Percentiles rank a stretch among this genome's conserved stretches.
Evolutionary conservation across 345 rosid species (phyloP).

Genomic region (Euphorbia tirucalli): DNA sequence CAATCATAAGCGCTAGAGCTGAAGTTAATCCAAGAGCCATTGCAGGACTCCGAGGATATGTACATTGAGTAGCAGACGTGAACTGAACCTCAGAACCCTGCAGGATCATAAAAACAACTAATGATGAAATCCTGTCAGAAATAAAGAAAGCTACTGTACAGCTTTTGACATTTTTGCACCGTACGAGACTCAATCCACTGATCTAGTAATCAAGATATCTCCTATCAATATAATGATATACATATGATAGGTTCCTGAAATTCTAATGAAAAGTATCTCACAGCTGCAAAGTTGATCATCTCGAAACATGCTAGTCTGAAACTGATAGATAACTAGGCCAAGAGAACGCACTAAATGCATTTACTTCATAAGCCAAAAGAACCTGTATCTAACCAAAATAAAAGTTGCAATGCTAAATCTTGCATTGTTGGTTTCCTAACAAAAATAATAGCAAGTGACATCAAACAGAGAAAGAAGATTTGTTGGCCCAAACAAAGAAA

Average conservation of each 20-base stretch:
- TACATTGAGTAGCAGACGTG: slow-evolving; percentile 45
- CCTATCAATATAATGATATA: too few relatives aligned
- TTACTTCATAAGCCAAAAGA: neutral
- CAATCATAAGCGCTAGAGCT: slow-evolving; percentile 57
- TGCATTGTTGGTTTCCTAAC: too few relatives aligned
- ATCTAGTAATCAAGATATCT: too few relatives aligned
- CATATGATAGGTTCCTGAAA: neutral
- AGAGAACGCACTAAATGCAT: too few relatives aligned
- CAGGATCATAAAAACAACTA: slow-evolving; percentile 15
- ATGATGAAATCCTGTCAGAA: neutral
- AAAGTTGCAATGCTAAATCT: too few relatives aligned
- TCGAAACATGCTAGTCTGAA: too few relatives aligned
- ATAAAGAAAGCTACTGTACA: neutral
- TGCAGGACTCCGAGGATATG: slow-evolving; percentile 72
- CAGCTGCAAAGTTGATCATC: too few relatives aligned
- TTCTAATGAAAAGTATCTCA: neutral
- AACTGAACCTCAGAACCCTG: slow-evolving; percentile 66
- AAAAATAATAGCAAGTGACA: too few relatives aligned
- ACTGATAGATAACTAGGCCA: too few relatives aligned
- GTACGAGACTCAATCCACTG: too few relatives aligned
- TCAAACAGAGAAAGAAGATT: neutral
- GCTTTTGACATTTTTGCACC: neutral
- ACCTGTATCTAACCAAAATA: neutral
- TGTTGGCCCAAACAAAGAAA: neutral
- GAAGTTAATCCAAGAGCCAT: slow-evolving; percentile 65